Evolutionary conservation across 1,284 basidiomycete species (phyloP), one percentile per base, ranked within the genome.

Genomic region (Schizophyllum amplum): DNA sequence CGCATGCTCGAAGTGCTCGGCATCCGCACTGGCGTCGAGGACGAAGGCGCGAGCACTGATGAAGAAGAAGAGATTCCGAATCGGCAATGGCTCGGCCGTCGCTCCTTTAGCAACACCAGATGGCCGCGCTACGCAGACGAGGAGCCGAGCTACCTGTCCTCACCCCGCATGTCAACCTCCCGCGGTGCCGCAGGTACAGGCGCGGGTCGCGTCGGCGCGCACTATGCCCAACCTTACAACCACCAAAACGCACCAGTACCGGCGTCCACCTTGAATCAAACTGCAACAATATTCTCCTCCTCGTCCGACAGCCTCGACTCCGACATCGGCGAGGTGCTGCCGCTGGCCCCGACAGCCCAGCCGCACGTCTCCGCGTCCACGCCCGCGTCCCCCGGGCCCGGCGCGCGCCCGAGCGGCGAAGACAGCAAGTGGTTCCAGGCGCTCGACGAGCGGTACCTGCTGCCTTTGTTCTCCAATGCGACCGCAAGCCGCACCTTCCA

Each of bases 1-100:
- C 81, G 94, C 57, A 99, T 99, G 97, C 80, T 99, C 50, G 94
- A 98, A 66, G 86, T 99, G 7, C 80, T 98, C n/a, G 95, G 96
- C 1, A 98, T 99, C 63, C 76, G 92, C 7, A 97, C 94, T 0
- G 95, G 96, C 0, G 92, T 99, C 0, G 95, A 98, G 65, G 94
- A 98, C 62, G 94, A 94, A 52, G 91, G 81, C 4, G 89, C 81
- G 33, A 85, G 80, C 61, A 87, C 84, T 59, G 90, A 88, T 64
- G 88, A 90, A 56, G 93, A 95, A 50, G 91, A 92, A 49, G 86
- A 83, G 7, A 65, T 69, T 0, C 64, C 67, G 17, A 54, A 22
- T 55, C 58, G 20, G 62, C 66, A 24, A 65, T 66, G 46, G 68
- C 64, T 25, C 61, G 55, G 42, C 60, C 66, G 61, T 11, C 57